phyloP scores from a whole-genome alignment of 2,329 filamentous ascomycete genomes.

The Fusarium illudens region DNA sequence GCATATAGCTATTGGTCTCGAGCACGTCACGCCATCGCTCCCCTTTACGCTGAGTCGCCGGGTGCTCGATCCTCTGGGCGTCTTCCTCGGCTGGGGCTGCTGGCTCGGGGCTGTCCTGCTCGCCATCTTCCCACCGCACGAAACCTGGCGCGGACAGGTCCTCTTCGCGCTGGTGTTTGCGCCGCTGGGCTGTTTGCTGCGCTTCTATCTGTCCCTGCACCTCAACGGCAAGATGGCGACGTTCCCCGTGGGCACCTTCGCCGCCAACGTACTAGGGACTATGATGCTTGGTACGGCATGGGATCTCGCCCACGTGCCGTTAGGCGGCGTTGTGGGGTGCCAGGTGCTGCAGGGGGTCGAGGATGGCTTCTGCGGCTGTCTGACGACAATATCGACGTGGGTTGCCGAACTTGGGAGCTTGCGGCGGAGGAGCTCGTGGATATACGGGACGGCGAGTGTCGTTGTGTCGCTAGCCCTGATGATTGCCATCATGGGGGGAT shows the following conservation, averaged over 20 bases:
- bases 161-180: conserved; percentile 84
- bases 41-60: conserved; percentile 65
- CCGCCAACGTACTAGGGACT: conserved; percentile 81
- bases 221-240: conserved; percentile 73
- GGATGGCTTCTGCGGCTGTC: conserved; percentile 73
- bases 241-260: conserved; percentile 89
- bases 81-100: conserved; percentile 73
- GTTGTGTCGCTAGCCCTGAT: conserved; percentile 64
- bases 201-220: conserved; percentile 75
- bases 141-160: conserved; percentile 78
- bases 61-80: conserved; percentile 69
- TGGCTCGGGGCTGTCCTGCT: conserved; percentile 84
- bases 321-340: conserved; percentile 67
- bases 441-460: conserved; percentile 72
- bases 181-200: conserved; percentile 77
- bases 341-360: conserved; percentile 73
- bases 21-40: conserved; percentile 67
- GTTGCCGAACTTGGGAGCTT: conserved; percentile 67
- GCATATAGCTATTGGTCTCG: conserved; percentile 73
- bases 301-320: conserved; percentile 75
- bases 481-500: conserved; percentile 77
- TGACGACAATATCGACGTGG: conserved; percentile 75
- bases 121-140: conserved; percentile 74
- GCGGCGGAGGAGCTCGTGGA: conserved; percentile 65
- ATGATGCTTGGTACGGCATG: conserved; percentile 77